Base-by-base conservation (phyloP, 208 protist species). In the Leishmania turanica region DNA sequence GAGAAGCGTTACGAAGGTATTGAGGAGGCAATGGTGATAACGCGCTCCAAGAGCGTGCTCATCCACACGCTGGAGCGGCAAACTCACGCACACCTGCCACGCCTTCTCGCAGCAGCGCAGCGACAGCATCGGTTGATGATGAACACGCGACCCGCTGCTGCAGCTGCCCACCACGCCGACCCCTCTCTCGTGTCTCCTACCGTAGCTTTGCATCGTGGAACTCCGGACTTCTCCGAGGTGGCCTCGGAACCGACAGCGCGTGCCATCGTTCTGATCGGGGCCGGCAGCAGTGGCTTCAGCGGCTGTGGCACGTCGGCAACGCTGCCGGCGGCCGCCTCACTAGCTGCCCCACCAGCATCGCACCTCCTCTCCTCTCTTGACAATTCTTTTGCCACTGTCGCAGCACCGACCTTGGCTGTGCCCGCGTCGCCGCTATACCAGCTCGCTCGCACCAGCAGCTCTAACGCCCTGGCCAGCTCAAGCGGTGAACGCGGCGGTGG, bases 1-100 rank as follows among this genome's bases (percentile, higher is more conserved):
- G 72, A 21, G 40, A 88, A 90, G 56, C 89, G 84, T 31, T 93
- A 90, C 74, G 73, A 82, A 34, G 88, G 86, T 53, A 85, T 90
- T 47, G 92, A 93, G 65, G 90, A 94, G 69, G 84, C 84, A 1
- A 96, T 93, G 92, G 71, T 90, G 21, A 90, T 94, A 60, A 89
- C 90, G 3, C 90, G 86, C 53, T 88, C 88, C 19, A 91, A 93
- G 68, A 91, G 89, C 78, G 42, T 93, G 8, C 81, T 92, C 31
- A 87, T 93, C 42, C 80, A 90, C 78, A 83, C 89, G 27, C 80
- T 93, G 34, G 79, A 88, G 70, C 71, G 78, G 37, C 75, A 85
- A 66, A 75, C 74, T 69, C 51, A 75, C 49, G 76, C 66, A 13
- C 69, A 79, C 17, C 70, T 87, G 31, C 83, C 72, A 24, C 83